phyloP scores from a whole-genome alignment of 2,329 filamentous ascomycete genomes.

The Cucurbitaria berberidis region DNA sequence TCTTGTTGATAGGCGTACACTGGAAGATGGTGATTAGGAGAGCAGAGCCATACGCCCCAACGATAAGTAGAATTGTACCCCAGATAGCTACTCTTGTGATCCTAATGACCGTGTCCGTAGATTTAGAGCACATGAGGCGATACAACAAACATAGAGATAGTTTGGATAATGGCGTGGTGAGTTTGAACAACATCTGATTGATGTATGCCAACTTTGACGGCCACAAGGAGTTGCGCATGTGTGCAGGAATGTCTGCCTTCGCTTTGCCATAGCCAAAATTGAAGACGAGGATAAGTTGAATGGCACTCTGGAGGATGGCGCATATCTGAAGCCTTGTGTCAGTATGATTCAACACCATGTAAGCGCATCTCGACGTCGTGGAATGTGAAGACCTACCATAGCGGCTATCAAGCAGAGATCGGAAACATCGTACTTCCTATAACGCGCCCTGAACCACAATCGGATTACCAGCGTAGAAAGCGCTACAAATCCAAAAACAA shows the following conservation, averaged over 20 bases:
- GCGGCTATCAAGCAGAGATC: conserved; percentile 13
- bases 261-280: conserved; percentile 13
- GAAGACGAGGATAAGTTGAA: conserved; percentile 11
- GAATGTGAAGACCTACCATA: conserved; percentile 4
- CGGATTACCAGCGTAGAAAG: conserved; percentile 6
- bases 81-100: conserved; percentile 12
- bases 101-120: conserved; percentile 7
- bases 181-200: conserved; percentile 17
- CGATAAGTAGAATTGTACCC: conserved; percentile 8
- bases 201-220: conserved; percentile 11
- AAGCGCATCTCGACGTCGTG: no score
- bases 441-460: conserved; percentile 8
- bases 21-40: conserved; percentile 16
- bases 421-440: conserved; percentile 11
- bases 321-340: conserved; percentile 1
- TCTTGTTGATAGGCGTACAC: conserved; percentile 10
- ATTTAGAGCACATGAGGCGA: conserved; percentile 13
- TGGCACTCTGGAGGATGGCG: conserved; percentile 12
- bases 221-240: conserved; percentile 4
- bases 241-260: conserved; percentile 8
- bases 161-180: conserved; percentile 17
- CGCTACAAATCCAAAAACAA: conserved; percentile 8
- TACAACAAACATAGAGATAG: conserved; percentile 13
- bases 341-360: background rate
- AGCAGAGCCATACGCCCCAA: conserved; percentile 13